These are phyloP conservation scores for Microsporum ferrugineum DNA, from an alignment of 2,329 filamentous ascomycete genomes.

Conservation along the genomic window DNA sequence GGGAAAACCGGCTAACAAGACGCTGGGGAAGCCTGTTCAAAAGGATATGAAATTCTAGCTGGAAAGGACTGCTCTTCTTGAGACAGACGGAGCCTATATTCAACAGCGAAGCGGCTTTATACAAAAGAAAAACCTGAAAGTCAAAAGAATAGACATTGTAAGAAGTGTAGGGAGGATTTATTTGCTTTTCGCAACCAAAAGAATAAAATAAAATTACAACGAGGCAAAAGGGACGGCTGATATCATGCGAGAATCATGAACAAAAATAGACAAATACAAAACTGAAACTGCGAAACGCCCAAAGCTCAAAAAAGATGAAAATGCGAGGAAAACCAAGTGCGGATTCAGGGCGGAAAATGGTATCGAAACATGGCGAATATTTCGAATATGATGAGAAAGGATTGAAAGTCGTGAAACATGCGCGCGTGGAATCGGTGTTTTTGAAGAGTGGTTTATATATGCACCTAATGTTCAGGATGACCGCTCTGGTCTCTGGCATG, in stretches of 20 bases:
- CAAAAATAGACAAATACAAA: background rate
- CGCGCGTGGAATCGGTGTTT: background rate
- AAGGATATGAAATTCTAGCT: too few relatives aligned
- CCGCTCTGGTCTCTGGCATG: slow-evolving; percentile 19
- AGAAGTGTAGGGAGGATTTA: slow-evolving; percentile 2
- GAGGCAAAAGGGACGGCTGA: background rate
- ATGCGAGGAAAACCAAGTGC: background rate
- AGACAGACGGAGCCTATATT: too few relatives aligned
- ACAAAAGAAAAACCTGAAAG: background rate
- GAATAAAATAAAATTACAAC: slow-evolving; percentile 2
- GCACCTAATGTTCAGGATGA: slow-evolving; percentile 9
- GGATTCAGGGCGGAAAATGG: background rate
- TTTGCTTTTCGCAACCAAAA: slow-evolving; percentile 2
- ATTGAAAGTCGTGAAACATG: slow-evolving; percentile 3
- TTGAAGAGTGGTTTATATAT: slow-evolving; percentile 14
- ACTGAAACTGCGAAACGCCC: background rate
- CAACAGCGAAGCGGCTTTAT: background rate
- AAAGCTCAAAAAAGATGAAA: slow-evolving; percentile 1
- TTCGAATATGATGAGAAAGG: background rate
- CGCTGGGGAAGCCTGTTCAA: too few relatives aligned
- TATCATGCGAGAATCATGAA: background rate
- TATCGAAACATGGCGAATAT: slow-evolving; percentile 4
- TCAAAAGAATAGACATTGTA: background rate
- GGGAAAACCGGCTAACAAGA: too few relatives aligned
- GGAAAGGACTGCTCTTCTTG: too few relatives aligned